Percentiles rank a stretch among this genome's conserved stretches.
Conservation (phyloP, 2,329 filamentous ascomycete genomes). For the Neofusicoccum laricinum region DNA sequence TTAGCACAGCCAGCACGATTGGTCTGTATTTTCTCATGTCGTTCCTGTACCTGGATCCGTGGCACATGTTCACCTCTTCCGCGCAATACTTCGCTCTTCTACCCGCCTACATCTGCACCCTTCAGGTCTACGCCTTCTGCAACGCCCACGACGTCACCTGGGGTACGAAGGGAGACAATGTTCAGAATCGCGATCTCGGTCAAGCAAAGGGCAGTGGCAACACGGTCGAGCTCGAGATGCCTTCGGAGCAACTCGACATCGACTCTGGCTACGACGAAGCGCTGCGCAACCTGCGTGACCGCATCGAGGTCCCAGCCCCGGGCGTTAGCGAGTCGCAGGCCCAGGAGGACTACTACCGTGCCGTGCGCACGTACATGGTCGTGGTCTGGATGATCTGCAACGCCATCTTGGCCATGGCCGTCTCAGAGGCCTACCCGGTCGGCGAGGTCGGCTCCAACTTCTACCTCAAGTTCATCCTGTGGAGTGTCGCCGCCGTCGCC, state of each 20-base stretch:
- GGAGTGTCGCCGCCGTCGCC: conserved; percentile 82
- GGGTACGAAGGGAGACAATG: conserved; percentile 98
- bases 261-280: conserved; percentile 97
- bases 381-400: conserved; percentile 92
- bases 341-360: conserved; percentile 98
- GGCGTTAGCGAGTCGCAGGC: conserved; percentile 70
- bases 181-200: conserved; percentile 87
- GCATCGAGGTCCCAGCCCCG: conserved; percentile 72
- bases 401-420: conserved; percentile 87
- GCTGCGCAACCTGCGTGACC: conserved; percentile 89
- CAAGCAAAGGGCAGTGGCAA: conserved; percentile 70
- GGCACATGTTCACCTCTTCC: conserved; percentile 96
- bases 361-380: conserved; percentile 97
- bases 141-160: conserved; percentile 99
- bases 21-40: conserved; percentile 96
- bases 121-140: conserved; percentile 98
- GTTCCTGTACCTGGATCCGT: conserved; percentile 94
- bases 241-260: conserved; percentile 94
- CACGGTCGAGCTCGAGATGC: conserved; percentile 95
- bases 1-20: conserved; percentile 83
- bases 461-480: conserved; percentile 91
- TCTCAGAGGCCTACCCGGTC: conserved; percentile 78
- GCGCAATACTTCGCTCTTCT: conserved; percentile 90
- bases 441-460: conserved; percentile 74
- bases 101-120: conserved; percentile 90